Conservation (phyloP, 352 stramenopile species). For the Hyaloperonospora arabidopsidis region DNA sequence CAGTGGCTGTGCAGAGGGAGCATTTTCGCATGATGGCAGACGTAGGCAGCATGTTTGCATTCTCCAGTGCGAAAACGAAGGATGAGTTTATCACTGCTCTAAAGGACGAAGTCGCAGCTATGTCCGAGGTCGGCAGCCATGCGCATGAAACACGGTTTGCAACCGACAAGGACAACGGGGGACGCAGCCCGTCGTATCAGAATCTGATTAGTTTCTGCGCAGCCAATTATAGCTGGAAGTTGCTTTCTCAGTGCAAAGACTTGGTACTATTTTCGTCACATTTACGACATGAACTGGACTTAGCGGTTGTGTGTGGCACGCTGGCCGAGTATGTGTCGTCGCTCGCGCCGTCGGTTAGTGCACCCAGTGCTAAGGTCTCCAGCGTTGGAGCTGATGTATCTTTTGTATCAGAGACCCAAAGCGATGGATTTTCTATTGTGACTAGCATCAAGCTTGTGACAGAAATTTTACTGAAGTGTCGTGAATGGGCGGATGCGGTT, state of each 20-base stretch:
- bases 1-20: slow-evolving; percentile 33
- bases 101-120: slow-evolving; percentile 20
- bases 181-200: slow-evolving; percentile 13
- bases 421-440: slow-evolving; percentile 35
- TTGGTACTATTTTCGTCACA: slow-evolving; percentile 15
- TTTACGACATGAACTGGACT: slow-evolving; percentile 30
- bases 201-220: slow-evolving; percentile 53
- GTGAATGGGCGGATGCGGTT: slow-evolving; percentile 20
- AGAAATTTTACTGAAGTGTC: slow-evolving; percentile 40
- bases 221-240: slow-evolving; percentile 47
- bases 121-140: slow-evolving; percentile 2
- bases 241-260: slow-evolving; percentile 36
- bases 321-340: slow-evolving; percentile 45
- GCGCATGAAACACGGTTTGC: slow-evolving; percentile 1
- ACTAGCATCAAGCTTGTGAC: slow-evolving; percentile 39
- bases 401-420: slow-evolving; percentile 7
- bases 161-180: slow-evolving; percentile 1
- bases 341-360: slow-evolving; percentile 15
- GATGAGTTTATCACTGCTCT: slow-evolving; percentile 30
- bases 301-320: slow-evolving; percentile 37
- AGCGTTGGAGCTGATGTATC: slow-evolving; percentile 8
- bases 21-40: slow-evolving; percentile 46
- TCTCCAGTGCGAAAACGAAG: slow-evolving; percentile 27
- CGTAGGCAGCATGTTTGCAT: slow-evolving; percentile 40
- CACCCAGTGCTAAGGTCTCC: slow-evolving; percentile 6